Percentiles rank a stretch among this genome's conserved stretches.
Evolutionary conservation across 768 basidiomycete species (phyloP).

Genomic region (Xerocomus brunneocitrinus): DNA sequence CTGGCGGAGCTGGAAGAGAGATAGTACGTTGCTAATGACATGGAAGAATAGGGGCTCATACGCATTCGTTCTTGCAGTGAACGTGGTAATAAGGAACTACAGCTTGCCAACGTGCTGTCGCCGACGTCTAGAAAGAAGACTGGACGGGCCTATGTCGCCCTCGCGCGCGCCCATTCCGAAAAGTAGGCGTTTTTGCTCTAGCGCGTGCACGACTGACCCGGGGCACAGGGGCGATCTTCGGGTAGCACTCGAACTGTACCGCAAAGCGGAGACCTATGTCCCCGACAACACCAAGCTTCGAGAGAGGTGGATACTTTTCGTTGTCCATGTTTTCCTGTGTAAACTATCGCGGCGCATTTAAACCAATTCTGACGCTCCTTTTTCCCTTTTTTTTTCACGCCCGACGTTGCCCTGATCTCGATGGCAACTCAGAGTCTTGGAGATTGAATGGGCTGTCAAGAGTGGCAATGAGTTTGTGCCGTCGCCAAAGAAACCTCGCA

Average conservation of each 20-base stretch:
- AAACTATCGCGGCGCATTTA: constrained; percentile 39
- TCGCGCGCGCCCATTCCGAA: constrained; percentile 76
- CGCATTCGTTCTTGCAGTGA: constrained; percentile 38
- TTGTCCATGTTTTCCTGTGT: constrained; percentile 61
- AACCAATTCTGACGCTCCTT: constrained; percentile 39
- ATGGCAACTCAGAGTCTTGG: constrained; percentile 57
- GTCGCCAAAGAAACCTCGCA: constrained; percentile 43
- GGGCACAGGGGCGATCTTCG: constrained; percentile 66
- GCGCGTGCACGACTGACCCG: neutral
- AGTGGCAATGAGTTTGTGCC: constrained; percentile 57
- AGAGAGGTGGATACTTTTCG: constrained; percentile 82
- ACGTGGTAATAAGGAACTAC: constrained; percentile 54
- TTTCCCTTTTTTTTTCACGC: constrained; percentile 24
- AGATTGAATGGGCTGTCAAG: constrained; percentile 75
- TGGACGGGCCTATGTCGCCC: constrained; percentile 77
- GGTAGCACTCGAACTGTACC: constrained; percentile 75
- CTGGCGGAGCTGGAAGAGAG: constrained; percentile 68
- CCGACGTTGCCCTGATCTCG: neutral
- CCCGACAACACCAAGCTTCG: constrained; percentile 83
- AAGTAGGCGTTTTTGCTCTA: constrained; percentile 45
- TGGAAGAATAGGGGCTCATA: constrained; percentile 12
- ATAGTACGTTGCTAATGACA: constrained; percentile 47
- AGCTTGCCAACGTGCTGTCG: constrained; percentile 59
- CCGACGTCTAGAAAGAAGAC: constrained; percentile 78
- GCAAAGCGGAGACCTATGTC: constrained; percentile 76